phyloP scores from a whole-genome alignment of 371 early-diverging fungal genomes.

The Nosema muscidifuracis region DNA sequence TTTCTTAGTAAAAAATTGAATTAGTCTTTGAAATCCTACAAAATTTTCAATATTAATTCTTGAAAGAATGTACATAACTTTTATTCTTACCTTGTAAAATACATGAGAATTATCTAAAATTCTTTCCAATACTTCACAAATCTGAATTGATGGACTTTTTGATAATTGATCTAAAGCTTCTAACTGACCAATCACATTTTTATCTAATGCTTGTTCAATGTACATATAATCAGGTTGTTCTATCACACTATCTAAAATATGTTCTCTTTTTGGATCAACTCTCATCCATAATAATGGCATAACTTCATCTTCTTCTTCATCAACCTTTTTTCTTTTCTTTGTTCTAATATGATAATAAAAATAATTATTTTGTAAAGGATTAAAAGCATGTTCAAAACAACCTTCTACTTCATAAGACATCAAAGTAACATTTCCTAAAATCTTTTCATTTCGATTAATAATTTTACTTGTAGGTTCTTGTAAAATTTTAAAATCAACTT shows the following conservation, averaged over 20 bases:
- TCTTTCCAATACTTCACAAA: slow-evolving; percentile 52
- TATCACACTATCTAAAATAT: slow-evolving; percentile 77
- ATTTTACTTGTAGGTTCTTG: slow-evolving; percentile 53
- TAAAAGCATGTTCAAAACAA: slow-evolving; percentile 57
- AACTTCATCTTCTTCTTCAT: slow-evolving; percentile 56
- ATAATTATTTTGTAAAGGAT: slow-evolving; percentile 16
- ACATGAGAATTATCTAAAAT: slow-evolving; percentile 70
- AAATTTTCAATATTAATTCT: slow-evolving; percentile 78
- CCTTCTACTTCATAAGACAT: slow-evolving; percentile 61
- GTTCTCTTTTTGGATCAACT: slow-evolving; percentile 83
- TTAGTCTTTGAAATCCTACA: slow-evolving; percentile 60
- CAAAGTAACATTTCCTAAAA: slow-evolving; percentile 42
- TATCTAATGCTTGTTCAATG: slow-evolving; percentile 82
- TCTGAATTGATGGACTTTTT: slow-evolving; percentile 21
- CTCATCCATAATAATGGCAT: slow-evolving; percentile 86
- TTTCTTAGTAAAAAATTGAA: slow-evolving; percentile 62
- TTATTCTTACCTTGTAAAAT: slow-evolving; percentile 66
- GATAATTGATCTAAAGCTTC: slow-evolving; percentile 64
- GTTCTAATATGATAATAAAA: slow-evolving; percentile 56
- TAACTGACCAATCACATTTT: slow-evolving; percentile 84
- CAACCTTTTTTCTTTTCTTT: slow-evolving; percentile 48
- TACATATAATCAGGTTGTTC: slow-evolving; percentile 89
- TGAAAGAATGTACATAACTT: slow-evolving; percentile 26
- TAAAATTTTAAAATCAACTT: slow-evolving; percentile 47
- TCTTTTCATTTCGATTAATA: slow-evolving; percentile 39